These are phyloP conservation scores for Grosmannia penicillata DNA, from an alignment of 2,329 filamentous ascomycete species.

Conservation along the genomic window DNA sequence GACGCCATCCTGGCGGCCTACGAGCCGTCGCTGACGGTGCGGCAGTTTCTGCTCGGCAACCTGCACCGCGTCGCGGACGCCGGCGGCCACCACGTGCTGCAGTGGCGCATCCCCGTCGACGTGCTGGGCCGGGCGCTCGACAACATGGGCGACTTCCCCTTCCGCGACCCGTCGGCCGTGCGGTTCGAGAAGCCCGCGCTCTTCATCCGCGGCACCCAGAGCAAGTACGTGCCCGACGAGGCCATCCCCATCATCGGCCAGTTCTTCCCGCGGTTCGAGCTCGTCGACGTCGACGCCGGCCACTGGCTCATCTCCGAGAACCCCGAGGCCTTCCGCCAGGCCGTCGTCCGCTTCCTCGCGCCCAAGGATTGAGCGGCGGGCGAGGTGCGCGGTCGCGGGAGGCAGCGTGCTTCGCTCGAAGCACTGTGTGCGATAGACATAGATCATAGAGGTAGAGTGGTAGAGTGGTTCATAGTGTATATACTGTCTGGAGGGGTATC, in stretches of 20 bases:
- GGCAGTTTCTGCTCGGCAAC: conserved; percentile 87
- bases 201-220: conserved; percentile 65
- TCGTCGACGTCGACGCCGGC: conserved; percentile 62
- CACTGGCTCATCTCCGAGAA: conserved; percentile 90
- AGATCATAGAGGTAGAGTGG: no score
- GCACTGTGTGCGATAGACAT: no score
- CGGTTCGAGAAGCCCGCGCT: conserved; percentile 66
- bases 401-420: no score
- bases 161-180: conserved; percentile 50
- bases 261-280: conserved; percentile 66
- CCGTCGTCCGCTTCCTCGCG: no score
- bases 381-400: no score
- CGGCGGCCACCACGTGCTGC: conserved; percentile 27
- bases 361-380: no score
- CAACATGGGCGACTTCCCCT: conserved; percentile 81
- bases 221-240: conserved; percentile 70
- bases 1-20: conserved; percentile 64
- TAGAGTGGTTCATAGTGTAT: no score
- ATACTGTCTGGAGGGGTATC: no score
- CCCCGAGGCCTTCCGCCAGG: conserved; percentile 60
- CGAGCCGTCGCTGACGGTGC: conserved; percentile 60
- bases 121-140: conserved; percentile 53
- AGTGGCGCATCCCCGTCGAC: conserved; percentile 67
- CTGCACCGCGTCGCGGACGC: conserved; percentile 38
- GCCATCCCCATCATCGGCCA: conserved; percentile 61